Conservation (phyloP, 1,284 basidiomycete species). For the Ustilago loliicola region DNA sequence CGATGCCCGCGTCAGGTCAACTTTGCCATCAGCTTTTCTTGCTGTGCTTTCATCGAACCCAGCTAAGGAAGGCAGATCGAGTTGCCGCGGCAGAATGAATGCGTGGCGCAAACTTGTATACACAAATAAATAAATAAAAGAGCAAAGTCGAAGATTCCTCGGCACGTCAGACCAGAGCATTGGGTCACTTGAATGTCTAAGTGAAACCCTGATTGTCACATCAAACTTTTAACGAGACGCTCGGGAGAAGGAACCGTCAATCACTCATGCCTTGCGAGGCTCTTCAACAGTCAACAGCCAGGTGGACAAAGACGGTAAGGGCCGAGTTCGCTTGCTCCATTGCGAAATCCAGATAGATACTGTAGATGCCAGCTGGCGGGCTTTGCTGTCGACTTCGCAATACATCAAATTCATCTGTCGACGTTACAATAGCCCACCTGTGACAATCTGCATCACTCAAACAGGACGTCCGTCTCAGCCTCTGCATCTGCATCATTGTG, state of each 20-base stretch:
- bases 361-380: not conserved
- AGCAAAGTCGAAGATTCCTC: not conserved
- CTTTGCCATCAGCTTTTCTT: too few species aligned
- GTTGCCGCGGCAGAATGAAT: not conserved
- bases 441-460: not conserved
- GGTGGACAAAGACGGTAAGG: too few species aligned
- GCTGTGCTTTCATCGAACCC: too few species aligned
- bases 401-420: not conserved
- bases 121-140: not conserved
- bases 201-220: too few species aligned
- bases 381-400: constrained; percentile 5
- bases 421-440: not conserved
- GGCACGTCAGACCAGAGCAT: constrained; percentile 4
- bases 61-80: too few species aligned
- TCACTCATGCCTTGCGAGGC: too few species aligned
- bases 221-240: too few species aligned
- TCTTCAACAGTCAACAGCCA: too few species aligned
- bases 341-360: too few species aligned
- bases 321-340: too few species aligned
- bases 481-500: not conserved
- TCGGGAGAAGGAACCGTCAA: too few species aligned
- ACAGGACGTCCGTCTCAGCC: not conserved
- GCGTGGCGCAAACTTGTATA: not conserved
- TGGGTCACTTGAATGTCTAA: not conserved
- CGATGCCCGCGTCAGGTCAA: too few species aligned